These are phyloP conservation scores for Hylodesmum podocarpum DNA, from an alignment of 306 rosid species.

Conservation along the genomic window DNA sequence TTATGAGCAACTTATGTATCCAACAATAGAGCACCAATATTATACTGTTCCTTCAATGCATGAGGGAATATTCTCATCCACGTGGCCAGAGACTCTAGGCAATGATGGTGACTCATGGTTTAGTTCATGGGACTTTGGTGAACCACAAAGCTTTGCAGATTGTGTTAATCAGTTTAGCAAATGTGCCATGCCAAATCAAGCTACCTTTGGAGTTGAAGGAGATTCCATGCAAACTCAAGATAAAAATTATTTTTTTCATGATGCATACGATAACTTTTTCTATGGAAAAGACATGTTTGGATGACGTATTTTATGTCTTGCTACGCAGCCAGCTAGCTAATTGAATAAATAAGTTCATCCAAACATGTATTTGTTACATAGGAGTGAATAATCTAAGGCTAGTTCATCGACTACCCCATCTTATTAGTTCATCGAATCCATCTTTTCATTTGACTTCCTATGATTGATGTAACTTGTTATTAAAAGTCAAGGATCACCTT, in stretches of 20 bases:
- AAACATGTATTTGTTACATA: not conserved
- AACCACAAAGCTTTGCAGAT: not conserved
- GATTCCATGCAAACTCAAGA: conserved; percentile 6
- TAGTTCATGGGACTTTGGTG: conserved; percentile 56
- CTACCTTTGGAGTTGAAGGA: not conserved
- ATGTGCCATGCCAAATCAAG: conserved; percentile 3
- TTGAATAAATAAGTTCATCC: not conserved
- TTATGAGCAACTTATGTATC: not conserved
- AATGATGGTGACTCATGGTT: conserved; percentile 38
- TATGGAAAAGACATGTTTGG: conserved; percentile 11
- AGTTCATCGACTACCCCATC: too few species aligned
- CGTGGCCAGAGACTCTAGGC: conserved; percentile 33
- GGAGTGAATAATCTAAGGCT: not conserved
- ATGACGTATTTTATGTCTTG: not conserved
- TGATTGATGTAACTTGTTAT: too few species aligned
- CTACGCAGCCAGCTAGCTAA: not conserved
- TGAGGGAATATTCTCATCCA: conserved; percentile 21
- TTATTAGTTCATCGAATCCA: too few species aligned
- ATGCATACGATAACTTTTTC: not conserved
- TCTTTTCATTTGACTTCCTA: too few species aligned
- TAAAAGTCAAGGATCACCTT: too few species aligned
- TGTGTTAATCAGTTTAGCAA: conserved; percentile 10
- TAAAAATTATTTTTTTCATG: not conserved
- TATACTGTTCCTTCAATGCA: conserved; percentile 16
- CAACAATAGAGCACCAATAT: conserved; percentile 23